Evolutionary conservation across 192 early-diverging fungal genomes (phyloP), one percentile per base, ranked within the genome.

Genomic region (Entomortierella parvispora): DNA sequence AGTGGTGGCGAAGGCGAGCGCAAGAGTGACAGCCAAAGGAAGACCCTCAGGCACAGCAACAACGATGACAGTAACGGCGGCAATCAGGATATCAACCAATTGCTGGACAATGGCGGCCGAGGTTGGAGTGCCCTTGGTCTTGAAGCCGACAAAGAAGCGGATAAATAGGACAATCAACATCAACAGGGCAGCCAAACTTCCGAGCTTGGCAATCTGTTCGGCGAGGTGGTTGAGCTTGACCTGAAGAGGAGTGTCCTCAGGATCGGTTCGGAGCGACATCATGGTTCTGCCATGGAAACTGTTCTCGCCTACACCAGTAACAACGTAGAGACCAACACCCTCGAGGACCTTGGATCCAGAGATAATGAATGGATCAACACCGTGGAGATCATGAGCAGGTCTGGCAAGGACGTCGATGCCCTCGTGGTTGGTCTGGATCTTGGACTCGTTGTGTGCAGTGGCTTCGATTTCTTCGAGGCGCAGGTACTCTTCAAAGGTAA

Each of bases 31-130:
- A 23, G 97, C 97, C 28, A 99, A 78, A 20, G 97, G 97, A 23
- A 99, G 86, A 32, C 97, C 97, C 74, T 99, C 97, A 56, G 97
- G 97, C 0, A 99, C 93, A 29, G 97, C 97, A 11, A 99, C 96
- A 31, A 99, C 97, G 42, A 99, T 86, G 20, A 99, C 83, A 15
- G 97, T 97, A 40, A 99, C 89, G 25, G 93, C 91, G 14, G 92
- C 86, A 78, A 99, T 96, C 48, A 97, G 54, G 48, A 99, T 91
- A 52, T 86, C 80, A 72, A 92, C 87, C 43, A 93, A 69, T 33
- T 82, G 82, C 59, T 81, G 61, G 23, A 89, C 84, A 12, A 92
- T 85, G 1, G 64, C 79, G 17, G 81, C 71, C 4, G 84, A 69
- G 18, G 83, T 58, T 28, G 85, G 85, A 28, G 31, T 52, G 32